A percentile compares a stretch with the other conserved stretches of the same genome.
These are phyloP conservation scores for Spiraea crenata DNA, from an alignment of 331 rosid genomes.

Conservation along the genomic window DNA sequence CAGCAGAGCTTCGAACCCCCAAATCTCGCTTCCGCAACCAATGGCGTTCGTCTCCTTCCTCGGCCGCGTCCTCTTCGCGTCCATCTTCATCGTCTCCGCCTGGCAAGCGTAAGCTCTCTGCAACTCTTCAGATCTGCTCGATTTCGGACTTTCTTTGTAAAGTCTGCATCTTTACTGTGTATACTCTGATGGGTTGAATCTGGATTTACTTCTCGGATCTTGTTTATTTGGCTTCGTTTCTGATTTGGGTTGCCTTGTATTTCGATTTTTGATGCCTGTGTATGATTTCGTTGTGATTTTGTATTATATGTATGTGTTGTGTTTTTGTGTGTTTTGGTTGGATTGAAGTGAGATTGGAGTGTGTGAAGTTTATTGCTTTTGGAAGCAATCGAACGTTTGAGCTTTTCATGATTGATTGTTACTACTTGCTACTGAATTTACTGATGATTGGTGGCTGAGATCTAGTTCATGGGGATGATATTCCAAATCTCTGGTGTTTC, in stretches of 20 bases:
- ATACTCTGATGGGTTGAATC: not conserved
- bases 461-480: not conserved
- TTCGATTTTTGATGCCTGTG: not conserved
- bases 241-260: not conserved
- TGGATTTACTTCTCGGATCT: not conserved
- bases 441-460: not conserved
- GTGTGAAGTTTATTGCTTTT: not conserved
- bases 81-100: constrained; percentile 90
- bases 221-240: not conserved
- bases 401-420: not conserved
- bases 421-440: not conserved
- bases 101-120: constrained; percentile 61
- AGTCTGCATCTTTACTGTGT: not conserved
- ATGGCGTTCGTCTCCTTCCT: constrained; percentile 84
- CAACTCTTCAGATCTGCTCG: constrained; percentile 34
- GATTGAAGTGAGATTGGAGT: not conserved
- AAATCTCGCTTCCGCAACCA: not conserved
- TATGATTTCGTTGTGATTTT: not conserved
- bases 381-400: too few species aligned
- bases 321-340: not conserved
- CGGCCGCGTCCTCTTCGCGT: constrained; percentile 88
- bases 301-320: not conserved
- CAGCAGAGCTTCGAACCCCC: not conserved
- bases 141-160: constrained; percentile 20
- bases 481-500: not conserved